These are phyloP conservation scores for Candida krabiensis DNA, from an alignment of 805 yeast genomes.

Conservation along the genomic window DNA sequence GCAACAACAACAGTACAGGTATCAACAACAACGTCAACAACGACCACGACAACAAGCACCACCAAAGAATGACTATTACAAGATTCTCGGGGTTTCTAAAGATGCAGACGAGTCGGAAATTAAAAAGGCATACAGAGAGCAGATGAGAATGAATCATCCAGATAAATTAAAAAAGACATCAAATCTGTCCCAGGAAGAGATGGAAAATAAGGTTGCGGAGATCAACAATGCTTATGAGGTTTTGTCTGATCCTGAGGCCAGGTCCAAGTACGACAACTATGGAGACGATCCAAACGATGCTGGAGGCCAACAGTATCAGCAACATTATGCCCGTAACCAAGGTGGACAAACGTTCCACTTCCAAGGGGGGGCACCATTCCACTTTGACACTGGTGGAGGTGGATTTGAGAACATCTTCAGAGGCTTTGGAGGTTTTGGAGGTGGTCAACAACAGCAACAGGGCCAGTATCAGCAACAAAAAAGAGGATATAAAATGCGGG, in stretches of 20 bases:
- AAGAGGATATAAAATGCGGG: conserved; percentile 4
- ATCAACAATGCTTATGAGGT: conserved; percentile 93
- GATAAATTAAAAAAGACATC: conserved; percentile 71
- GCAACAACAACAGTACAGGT: conserved; percentile 39
- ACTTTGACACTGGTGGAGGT: conserved; percentile 10
- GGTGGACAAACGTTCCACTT: conserved; percentile 13
- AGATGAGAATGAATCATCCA: conserved; percentile 84
- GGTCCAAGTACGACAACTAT: conserved; percentile 59
- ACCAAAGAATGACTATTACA: conserved; percentile 66
- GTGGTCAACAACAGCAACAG: neutral
- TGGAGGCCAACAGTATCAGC: conserved; percentile 9
- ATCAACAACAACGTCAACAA: conserved; percentile 37
- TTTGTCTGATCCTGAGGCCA: conserved; percentile 62
- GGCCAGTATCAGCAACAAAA: too few species aligned
- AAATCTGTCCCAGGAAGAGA: conserved; percentile 63
- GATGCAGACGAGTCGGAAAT: conserved; percentile 72
- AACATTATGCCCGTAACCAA: conserved; percentile 3
- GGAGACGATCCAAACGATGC: conserved; percentile 29
- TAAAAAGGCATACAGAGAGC: conserved; percentile 75
- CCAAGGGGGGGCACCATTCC: conserved; percentile 12
- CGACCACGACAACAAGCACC: conserved; percentile 33
- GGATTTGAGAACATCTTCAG: conserved; percentile 10
- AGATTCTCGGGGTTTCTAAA: conserved; percentile 63
- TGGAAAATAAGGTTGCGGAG: conserved; percentile 84
- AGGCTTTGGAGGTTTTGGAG: conserved; percentile 10